Base-by-base conservation (phyloP, 208 protist genomes). In the Lotmaria passim region DNA sequence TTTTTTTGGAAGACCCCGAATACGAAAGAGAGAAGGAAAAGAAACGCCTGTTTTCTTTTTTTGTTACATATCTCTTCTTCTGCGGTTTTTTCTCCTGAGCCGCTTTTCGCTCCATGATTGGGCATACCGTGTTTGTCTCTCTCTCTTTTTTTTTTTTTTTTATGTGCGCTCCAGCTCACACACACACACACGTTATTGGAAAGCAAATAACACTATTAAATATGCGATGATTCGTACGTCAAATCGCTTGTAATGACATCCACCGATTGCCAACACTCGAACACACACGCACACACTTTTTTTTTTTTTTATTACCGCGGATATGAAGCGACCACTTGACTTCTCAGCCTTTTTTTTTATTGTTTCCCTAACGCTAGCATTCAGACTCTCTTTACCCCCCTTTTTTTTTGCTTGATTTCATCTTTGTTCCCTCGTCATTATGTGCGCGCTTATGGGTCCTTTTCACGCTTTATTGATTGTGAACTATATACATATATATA, bases 301-400 rank as follows among this genome's bases (percentile, higher is more conserved):
- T 51, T 66, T 28, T 56, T 46, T 73, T 28, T 57, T 53, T 47
- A 31, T 19, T 63, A 38, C 31, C 43, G 33, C 58, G 58, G 58
- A 64, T 64, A 64, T 64, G 58, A 64, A 64, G 58, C 58, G 43
- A 51, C 58, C 58, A 7, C 30, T 26, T 64, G 58, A 64, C 53
- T 53, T 52, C 58, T 64, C 58, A 53, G 44, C 58, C 43, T 30
- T 31, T 47, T 61, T 30, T 5, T 15, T 47, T 47, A 48, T 48
- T 34, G 44, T 34, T 21, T 3, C 2, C 12, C 7, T 28, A 53
- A 30, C 3, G 24, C 33, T 28, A 19, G 23, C 6, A 15, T 24
- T 28, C 33, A 43, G 33, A 30, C 26, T 23, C 23, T 21, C 21
- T 47, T 47, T 61, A 34, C 19, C 47, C 19, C 47, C 21, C 33